These are phyloP conservation scores for Gossypium australe DNA, from an alignment of 345 rosid species.

Conservation along the genomic window DNA sequence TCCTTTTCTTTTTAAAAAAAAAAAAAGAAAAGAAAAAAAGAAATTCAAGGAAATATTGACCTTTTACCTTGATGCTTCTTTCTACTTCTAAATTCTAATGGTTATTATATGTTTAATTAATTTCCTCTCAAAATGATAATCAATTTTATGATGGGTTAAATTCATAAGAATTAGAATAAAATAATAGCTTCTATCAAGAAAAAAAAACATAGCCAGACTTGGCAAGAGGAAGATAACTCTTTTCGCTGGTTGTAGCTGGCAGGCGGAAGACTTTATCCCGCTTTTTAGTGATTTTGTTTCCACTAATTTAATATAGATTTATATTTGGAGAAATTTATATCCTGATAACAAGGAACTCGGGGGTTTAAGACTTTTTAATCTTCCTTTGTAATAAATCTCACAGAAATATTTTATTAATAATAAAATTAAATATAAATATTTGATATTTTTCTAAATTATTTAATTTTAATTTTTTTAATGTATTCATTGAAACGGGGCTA, in stretches of 20 bases:
- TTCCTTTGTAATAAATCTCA: background rate
- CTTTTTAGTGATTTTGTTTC: background rate
- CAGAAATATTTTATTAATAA: background rate
- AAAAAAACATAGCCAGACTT: background rate
- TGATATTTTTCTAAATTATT: background rate
- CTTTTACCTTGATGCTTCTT: slow-evolving; percentile 3
- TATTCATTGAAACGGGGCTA: too few relatives aligned
- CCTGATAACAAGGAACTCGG: too few relatives aligned
- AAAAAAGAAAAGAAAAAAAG: too few relatives aligned
- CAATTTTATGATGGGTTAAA: background rate
- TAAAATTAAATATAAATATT: too few relatives aligned
- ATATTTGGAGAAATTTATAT: background rate
- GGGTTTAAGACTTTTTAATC: too few relatives aligned
- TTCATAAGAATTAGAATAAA: background rate
- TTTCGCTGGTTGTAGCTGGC: background rate
- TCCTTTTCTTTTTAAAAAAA: slow-evolving; percentile 8
- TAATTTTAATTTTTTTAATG: too few relatives aligned
- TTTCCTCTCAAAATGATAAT: background rate
- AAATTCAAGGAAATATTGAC: background rate
- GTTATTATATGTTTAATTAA: background rate
- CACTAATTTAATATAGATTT: background rate
- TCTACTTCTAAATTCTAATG: background rate
- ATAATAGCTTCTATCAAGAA: background rate
- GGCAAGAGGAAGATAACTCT: background rate
- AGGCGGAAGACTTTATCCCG: background rate